Conservation (phyloP, 306 rosid genomes). For the Sechiopsis laciniata region DNA sequence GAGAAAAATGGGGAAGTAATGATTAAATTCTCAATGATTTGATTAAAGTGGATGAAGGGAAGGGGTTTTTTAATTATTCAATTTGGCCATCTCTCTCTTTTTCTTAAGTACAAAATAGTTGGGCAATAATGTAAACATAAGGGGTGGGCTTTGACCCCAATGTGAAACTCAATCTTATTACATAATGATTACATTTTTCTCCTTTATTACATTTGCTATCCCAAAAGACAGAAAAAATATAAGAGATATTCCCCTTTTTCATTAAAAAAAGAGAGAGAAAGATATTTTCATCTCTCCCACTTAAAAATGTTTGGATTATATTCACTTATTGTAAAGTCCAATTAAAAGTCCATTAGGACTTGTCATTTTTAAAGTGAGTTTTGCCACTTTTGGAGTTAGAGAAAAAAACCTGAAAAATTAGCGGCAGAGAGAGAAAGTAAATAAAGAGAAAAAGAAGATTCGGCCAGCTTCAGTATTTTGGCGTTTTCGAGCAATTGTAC, state of each 20-base stretch:
- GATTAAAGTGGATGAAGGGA: conserved; percentile 3
- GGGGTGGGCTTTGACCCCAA: background rate
- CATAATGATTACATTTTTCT: conserved; percentile 10
- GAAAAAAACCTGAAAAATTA: too few species aligned
- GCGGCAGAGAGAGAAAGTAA: too few species aligned
- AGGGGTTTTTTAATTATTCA: background rate
- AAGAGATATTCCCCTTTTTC: background rate
- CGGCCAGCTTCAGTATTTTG: too few species aligned
- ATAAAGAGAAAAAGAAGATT: too few species aligned
- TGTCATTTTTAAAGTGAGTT: too few species aligned
- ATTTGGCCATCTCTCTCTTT: background rate
- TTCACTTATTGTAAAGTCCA: too few species aligned
- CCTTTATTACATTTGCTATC: conserved; percentile 16
- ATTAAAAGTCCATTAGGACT: too few species aligned
- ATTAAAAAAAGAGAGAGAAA: too few species aligned
- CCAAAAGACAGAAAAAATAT: background rate
- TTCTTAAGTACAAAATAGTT: background rate
- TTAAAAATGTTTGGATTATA: too few species aligned
- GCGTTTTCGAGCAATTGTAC: too few species aligned
- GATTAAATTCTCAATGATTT: conserved; percentile 20
- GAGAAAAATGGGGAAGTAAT: conserved; percentile 8
- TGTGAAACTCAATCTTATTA: conserved; percentile 1
- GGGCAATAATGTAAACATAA: background rate
- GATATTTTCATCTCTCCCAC: background rate
- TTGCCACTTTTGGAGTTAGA: too few species aligned